Evolutionary conservation across 495 filamentous ascomycete species (phyloP).

Genomic region (Lasiosphaeria miniovina): DNA sequence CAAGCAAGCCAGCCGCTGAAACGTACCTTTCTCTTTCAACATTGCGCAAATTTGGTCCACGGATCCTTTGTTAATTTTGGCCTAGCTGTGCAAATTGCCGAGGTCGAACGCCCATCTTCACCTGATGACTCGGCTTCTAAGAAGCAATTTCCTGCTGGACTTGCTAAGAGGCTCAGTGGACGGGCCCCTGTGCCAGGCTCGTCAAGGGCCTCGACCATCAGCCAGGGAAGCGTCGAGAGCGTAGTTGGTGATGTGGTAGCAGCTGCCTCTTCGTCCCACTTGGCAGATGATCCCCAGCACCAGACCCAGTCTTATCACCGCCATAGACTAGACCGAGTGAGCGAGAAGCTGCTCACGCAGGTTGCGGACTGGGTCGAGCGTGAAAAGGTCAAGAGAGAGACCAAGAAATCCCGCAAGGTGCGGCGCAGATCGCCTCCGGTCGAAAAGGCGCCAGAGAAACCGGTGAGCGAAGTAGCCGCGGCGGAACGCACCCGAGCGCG

Average conservation of each 20-base stretch:
- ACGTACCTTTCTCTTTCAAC: not conserved
- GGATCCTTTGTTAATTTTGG: conserved; percentile 18
- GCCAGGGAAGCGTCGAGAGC: conserved; percentile 33
- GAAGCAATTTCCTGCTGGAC: conserved; percentile 42
- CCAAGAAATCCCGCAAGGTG: conserved; percentile 43
- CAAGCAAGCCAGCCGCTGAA: not conserved
- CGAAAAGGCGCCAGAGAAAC: conserved; percentile 1
- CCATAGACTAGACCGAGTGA: conserved; percentile 37
- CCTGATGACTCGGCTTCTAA: conserved; percentile 40
- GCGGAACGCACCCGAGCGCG: conserved; percentile 22
- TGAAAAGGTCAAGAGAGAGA: conserved; percentile 64
- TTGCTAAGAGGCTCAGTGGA: conserved; percentile 41
- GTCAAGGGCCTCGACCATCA: conserved; percentile 39
- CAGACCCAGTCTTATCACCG: conserved; percentile 30
- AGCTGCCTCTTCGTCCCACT: conserved; percentile 24
- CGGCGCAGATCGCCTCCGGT: conserved; percentile 30
- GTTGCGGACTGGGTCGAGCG: conserved; percentile 76
- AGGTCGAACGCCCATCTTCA: conserved; percentile 34
- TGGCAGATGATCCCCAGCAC: conserved; percentile 31
- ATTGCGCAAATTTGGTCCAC: too few relatives aligned
- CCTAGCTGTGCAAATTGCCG: conserved; percentile 49
- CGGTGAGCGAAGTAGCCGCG: conserved; percentile 5
- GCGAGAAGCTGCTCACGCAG: conserved; percentile 62
- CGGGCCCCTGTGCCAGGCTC: conserved; percentile 34
- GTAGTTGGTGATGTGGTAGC: conserved; percentile 16